Conservation (phyloP, 164 flowering plant species). For the Pachysandra terminalis region DNA sequence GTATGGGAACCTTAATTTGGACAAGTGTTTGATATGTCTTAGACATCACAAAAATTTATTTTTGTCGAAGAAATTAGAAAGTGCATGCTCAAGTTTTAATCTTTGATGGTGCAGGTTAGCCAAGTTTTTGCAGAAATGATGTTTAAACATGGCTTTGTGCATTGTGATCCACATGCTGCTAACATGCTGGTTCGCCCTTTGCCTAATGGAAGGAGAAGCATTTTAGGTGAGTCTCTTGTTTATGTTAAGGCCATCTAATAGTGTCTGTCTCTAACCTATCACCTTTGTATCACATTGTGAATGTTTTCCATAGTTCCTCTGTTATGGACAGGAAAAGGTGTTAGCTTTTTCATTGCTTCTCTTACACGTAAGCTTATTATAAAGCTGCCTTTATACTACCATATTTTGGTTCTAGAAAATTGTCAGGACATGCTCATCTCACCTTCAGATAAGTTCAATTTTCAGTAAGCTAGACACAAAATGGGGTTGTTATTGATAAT, state of each 20-base stretch:
- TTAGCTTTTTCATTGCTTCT: too few relatives aligned
- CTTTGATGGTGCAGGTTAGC: conserved; percentile 54
- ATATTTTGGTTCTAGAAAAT: too few relatives aligned
- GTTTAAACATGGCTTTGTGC: conserved; percentile 96
- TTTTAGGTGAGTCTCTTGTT: conserved; percentile 51
- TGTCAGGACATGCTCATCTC: too few relatives aligned
- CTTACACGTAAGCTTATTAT: too few relatives aligned
- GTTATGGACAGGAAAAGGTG: too few relatives aligned
- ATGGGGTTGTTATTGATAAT: too few relatives aligned
- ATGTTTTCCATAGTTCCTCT: too few relatives aligned
- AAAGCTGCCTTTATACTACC: too few relatives aligned
- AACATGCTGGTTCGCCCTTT: conserved; percentile 85
- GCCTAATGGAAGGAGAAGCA: conserved; percentile 43
- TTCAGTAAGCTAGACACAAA: too few relatives aligned
- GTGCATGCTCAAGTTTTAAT: background rate
- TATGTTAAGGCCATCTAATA: background rate
- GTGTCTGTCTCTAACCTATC: background rate
- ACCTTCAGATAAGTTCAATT: too few relatives aligned
- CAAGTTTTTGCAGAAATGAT: conserved; percentile 96
- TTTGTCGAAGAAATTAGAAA: background rate
- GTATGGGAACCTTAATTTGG: background rate
- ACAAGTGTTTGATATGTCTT: background rate
- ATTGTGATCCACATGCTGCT: conserved; percentile 99
- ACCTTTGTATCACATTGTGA: too few relatives aligned
- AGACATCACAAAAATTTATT: too few relatives aligned